phyloP scores from a whole-genome alignment of 257 asterid species.

The Coffea eugenioides region DNA sequence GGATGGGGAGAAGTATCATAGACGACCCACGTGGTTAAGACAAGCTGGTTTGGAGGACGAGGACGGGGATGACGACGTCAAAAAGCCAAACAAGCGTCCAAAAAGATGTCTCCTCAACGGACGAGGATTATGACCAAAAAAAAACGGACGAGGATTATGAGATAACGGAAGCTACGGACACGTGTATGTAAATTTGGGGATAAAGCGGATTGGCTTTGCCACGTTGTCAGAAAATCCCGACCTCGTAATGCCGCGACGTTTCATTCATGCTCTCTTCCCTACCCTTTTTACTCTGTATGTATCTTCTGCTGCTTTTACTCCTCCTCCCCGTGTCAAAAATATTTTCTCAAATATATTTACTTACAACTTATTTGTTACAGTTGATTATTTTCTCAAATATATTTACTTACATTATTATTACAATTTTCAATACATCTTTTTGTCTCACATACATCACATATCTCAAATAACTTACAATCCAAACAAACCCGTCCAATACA shows the following conservation, averaged over 20 bases:
- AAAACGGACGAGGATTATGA: not conserved
- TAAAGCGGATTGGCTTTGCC: not conserved
- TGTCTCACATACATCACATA: too few relatives aligned
- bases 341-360: too few relatives aligned
- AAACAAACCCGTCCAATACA: too few relatives aligned
- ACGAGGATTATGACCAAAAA: not conserved
- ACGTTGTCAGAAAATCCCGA: conserved; percentile 20
- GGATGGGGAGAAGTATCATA: conserved; percentile 17
- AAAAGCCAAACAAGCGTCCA: conserved; percentile 27
- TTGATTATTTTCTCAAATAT: too few relatives aligned
- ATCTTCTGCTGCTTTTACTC: too few relatives aligned
- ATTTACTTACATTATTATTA: too few relatives aligned
- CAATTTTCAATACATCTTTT: too few relatives aligned
- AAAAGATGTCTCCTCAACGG: not conserved
- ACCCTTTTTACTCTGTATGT: too few relatives aligned
- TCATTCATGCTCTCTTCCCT: too few relatives aligned
- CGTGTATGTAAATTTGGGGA: conserved; percentile 3
- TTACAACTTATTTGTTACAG: too few relatives aligned
- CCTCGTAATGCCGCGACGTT: conserved; percentile 17
- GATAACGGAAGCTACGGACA: conserved; percentile 13
- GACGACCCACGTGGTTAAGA: conserved; percentile 51
- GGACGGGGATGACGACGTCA: not conserved
- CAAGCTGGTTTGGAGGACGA: conserved; percentile 29
- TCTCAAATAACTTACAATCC: too few relatives aligned
- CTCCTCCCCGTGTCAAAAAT: too few relatives aligned